Percentiles rank a stretch among this genome's conserved stretches.
phyloP scores from a whole-genome alignment of 23 red algal genomes.

The Gracilaria caudata region DNA sequence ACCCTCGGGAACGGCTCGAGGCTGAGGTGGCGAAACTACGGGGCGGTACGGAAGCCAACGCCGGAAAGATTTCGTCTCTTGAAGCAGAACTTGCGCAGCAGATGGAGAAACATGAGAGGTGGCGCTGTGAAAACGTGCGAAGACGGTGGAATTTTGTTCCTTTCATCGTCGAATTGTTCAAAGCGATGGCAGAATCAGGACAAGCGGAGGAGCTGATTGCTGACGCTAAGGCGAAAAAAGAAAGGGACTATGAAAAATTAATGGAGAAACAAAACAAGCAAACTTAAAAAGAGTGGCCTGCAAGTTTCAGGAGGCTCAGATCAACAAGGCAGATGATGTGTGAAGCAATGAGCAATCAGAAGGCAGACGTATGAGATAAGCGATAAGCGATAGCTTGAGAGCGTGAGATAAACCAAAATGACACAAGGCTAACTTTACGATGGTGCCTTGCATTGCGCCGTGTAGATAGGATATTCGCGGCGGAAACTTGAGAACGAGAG shows the following conservation, averaged over 20 bases:
- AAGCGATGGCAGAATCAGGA: conserved; percentile 61
- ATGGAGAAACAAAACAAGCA: conserved; percentile 39
- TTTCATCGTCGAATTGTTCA: conserved; percentile 66
- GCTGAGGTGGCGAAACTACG: neutral
- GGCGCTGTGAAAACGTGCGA: conserved; percentile 51
- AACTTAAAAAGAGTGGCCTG: neutral
- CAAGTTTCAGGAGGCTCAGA: neutral
- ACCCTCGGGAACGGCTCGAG: conserved; percentile 51
- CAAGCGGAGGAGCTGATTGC: conserved; percentile 44
- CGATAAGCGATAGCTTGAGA: neutral
- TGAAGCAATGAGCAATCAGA: too few species aligned
- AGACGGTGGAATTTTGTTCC: conserved; percentile 70
- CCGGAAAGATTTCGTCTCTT: conserved; percentile 1
- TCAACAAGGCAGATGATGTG: too few species aligned
- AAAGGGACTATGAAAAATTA: conserved; percentile 38
- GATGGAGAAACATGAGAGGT: conserved; percentile 33
- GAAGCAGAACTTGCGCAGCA: conserved; percentile 14
- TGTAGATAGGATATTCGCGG: neutral
- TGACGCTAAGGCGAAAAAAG: conserved; percentile 53
- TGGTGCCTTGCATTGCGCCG: neutral
- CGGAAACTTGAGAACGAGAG: neutral
- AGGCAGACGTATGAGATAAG: too few species aligned
- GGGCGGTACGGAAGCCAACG: neutral
- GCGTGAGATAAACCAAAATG: neutral
- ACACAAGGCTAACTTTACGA: conserved; percentile 1